Percentiles rank a stretch among this genome's conserved stretches.
phyloP scores from a whole-genome alignment of 331 rosid genomes.

The Ulmus americana region DNA sequence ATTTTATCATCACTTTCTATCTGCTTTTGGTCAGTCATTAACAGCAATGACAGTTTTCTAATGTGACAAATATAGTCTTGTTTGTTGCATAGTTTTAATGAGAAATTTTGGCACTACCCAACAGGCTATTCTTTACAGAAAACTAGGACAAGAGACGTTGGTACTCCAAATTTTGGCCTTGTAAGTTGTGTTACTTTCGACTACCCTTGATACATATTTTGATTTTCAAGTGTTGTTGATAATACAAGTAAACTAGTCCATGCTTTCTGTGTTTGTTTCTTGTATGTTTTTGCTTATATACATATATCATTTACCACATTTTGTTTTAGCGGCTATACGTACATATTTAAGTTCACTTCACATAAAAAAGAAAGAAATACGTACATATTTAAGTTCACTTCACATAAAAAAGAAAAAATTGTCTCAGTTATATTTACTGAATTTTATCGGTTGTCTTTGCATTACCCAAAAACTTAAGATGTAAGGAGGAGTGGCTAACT shows the following conservation, averaged over 20 bases:
- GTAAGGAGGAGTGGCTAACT: too few species aligned
- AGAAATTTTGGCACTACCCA: conserved; percentile 22
- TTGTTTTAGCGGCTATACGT: too few species aligned
- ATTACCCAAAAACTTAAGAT: too few species aligned
- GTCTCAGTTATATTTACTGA: too few species aligned
- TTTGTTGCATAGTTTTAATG: conserved; percentile 10
- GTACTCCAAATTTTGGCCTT: conserved; percentile 94
- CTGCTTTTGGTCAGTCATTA: not conserved
- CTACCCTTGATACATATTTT: not conserved
- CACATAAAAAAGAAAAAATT: not conserved
- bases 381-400: not conserved
- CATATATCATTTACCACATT: too few species aligned
- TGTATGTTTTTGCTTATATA: too few species aligned
- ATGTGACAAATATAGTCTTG: conserved; percentile 14
- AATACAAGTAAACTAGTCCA: not conserved
- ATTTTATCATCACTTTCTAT: not conserved
- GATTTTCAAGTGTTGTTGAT: not conserved
- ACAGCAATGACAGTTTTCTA: conserved; percentile 4
- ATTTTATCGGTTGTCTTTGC: too few species aligned
- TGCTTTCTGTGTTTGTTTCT: too few species aligned
- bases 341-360: not conserved
- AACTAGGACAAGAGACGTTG: conserved; percentile 90
- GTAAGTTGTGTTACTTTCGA: conserved; percentile 45
- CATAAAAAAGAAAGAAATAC: not conserved
- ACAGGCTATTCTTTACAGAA: conserved; percentile 93